phyloP scores from a whole-genome alignment of 2,329 filamentous ascomycete species.

The Colletotrichum orbiculare region DNA sequence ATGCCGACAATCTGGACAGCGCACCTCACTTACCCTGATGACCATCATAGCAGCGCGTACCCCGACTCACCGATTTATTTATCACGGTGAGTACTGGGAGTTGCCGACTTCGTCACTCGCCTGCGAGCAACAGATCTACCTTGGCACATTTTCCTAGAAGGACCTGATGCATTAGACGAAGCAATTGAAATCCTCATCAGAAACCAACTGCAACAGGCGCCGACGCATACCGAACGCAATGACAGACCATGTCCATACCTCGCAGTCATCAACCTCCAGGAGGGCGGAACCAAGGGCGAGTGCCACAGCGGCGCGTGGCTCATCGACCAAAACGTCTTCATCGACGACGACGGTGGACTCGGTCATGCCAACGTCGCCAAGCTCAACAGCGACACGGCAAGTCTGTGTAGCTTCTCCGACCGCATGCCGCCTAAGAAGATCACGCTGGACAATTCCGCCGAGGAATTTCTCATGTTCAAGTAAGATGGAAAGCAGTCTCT shows the following conservation, averaged over 20 bases:
- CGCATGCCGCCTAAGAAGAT: constrained; percentile 57
- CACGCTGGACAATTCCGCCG: constrained; percentile 54
- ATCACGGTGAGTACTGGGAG: constrained; percentile 58
- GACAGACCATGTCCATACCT: constrained; percentile 75
- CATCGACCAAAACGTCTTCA: constrained; percentile 71
- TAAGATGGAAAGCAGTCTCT: constrained; percentile 51
- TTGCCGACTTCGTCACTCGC: constrained; percentile 57
- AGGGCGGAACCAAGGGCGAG: constrained; percentile 61
- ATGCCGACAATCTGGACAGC: no score
- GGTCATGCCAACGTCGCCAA: constrained; percentile 53
- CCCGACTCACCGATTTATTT: constrained; percentile 39
- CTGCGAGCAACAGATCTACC: constrained; percentile 60
- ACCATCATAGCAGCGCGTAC: no score
- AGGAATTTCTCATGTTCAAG: constrained; percentile 52
- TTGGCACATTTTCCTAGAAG: constrained; percentile 61
- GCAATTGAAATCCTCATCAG: constrained; percentile 53
- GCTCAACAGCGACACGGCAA: constrained; percentile 56
- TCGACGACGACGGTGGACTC: constrained; percentile 65
- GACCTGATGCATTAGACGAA: constrained; percentile 62
- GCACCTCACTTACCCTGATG: no score
- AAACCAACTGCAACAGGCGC: constrained; percentile 73
- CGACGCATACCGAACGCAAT: constrained; percentile 67
- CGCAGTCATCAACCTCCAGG: constrained; percentile 59
- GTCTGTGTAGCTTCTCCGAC: constrained; percentile 50
- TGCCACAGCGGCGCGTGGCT: constrained; percentile 50